These are phyloP conservation scores for Nematodospora valgi DNA, from an alignment of 805 yeast species.

Conservation along the genomic window DNA sequence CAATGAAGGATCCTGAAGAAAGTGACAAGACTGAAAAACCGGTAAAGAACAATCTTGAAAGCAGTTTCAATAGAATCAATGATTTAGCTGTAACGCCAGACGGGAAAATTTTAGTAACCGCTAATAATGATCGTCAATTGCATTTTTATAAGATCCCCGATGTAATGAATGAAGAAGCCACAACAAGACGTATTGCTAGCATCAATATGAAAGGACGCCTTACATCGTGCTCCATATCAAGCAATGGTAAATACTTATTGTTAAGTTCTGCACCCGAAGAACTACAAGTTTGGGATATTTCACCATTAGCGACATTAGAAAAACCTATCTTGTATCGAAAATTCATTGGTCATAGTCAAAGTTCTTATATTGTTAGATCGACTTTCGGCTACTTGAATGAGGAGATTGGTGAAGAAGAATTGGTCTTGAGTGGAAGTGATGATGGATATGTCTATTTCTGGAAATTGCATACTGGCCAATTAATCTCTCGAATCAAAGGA, in stretches of 20 bases:
- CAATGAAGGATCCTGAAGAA: constrained; percentile 10
- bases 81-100: constrained; percentile 67
- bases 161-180: constrained; percentile 25
- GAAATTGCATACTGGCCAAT: constrained; percentile 69
- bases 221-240: constrained; percentile 62
- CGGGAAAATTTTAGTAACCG: constrained; percentile 58
- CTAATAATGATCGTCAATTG: constrained; percentile 60
- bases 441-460: constrained; percentile 77
- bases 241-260: constrained; percentile 50
- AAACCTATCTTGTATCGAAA: constrained; percentile 56
- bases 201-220: constrained; percentile 51
- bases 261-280: constrained; percentile 73
- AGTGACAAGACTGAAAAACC: constrained; percentile 1
- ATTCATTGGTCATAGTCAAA: constrained; percentile 70
- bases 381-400: constrained; percentile 62
- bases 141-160: constrained; percentile 56
- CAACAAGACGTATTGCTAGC: constrained; percentile 38
- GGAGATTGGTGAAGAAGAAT: constrained; percentile 47
- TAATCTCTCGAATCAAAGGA: constrained; percentile 58
- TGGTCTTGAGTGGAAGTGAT: constrained; percentile 79
- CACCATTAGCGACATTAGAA: constrained; percentile 17
- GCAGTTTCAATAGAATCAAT: constrained; percentile 50
- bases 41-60: constrained; percentile 13
- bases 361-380: constrained; percentile 66
- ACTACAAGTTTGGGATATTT: constrained; percentile 77